A percentile compares a stretch with the other conserved stretches of the same genome.
phyloP scores from a whole-genome alignment of 2,329 filamentous ascomycete species.

The Onygena corvina region DNA sequence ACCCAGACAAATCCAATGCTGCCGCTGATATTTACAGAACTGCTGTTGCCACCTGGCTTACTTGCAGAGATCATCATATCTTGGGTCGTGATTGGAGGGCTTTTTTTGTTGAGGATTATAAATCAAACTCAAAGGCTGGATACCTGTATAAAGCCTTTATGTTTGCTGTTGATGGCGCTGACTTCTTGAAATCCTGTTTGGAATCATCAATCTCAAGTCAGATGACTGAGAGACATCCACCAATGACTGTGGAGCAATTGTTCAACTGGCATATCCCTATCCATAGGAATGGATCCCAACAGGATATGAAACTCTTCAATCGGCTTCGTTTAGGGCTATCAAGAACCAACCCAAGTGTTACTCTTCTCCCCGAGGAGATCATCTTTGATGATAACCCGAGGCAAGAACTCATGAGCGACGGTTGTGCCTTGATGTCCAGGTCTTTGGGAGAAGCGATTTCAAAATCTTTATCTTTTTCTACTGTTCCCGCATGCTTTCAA shows the following conservation, averaged over 20 bases:
- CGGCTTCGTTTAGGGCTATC: conserved; percentile 34
- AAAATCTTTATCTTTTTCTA: conserved; percentile 29
- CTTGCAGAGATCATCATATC: conserved; percentile 28
- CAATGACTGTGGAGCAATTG: conserved; percentile 30
- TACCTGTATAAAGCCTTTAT: conserved; percentile 24
- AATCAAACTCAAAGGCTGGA: conserved; percentile 19
- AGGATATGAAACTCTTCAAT: conserved; percentile 36
- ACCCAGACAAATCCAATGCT: conserved; percentile 18
- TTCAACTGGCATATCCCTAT: conserved; percentile 37
- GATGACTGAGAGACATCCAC: conserved; percentile 22
- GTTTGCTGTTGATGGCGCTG: conserved; percentile 36
- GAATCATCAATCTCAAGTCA: conserved; percentile 17
- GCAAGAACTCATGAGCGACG: conserved; percentile 36
- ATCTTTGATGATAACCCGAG: conserved; percentile 23
- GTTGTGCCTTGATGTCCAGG: conserved; percentile 45
- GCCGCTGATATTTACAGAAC: conserved; percentile 23
- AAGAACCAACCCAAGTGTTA: conserved; percentile 32
- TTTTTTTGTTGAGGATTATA: conserved; percentile 34
- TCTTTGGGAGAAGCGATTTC: conserved; percentile 39
- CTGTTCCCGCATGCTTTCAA: conserved; percentile 43
- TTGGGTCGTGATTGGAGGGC: conserved; percentile 35
- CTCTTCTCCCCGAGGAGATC: conserved; percentile 29
- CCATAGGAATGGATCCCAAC: conserved; percentile 25
- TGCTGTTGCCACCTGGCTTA: conserved; percentile 31
- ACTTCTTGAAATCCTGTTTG: conserved; percentile 22